Conservation (phyloP, 163 green algal species). For the Chloromonas sp. region DNA sequence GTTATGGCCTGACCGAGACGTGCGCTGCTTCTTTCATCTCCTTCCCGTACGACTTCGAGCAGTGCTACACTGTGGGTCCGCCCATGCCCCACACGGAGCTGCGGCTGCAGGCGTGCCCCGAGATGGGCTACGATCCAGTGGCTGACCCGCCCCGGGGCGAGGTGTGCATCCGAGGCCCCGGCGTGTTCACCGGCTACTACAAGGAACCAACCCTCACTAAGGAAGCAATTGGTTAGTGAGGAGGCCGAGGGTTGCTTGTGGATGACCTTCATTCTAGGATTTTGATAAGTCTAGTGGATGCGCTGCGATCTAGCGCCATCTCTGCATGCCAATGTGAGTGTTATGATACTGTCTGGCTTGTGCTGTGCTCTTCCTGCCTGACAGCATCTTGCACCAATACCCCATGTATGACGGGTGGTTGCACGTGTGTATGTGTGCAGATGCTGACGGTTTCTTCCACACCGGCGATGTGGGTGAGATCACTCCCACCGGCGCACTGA, state of each 20-base stretch:
- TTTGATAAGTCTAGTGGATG: too few species aligned
- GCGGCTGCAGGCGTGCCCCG: slow-evolving; percentile 31
- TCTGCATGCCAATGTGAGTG: too few species aligned
- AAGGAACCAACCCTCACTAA: slow-evolving; percentile 65
- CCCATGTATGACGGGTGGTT: too few species aligned
- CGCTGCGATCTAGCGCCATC: too few species aligned
- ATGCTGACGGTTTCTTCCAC: slow-evolving; percentile 69
- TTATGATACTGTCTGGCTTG: too few species aligned
- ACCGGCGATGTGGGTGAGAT: slow-evolving; percentile 55
- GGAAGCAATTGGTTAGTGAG: slow-evolving; percentile 41
- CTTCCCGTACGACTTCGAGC: slow-evolving; percentile 25
- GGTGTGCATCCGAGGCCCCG: slow-evolving; percentile 76
- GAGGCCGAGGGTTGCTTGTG: slow-evolving; percentile 64
- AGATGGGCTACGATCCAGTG: slow-evolving; percentile 15
- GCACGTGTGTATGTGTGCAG: slow-evolving; percentile 11
- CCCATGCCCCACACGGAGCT: slow-evolving; percentile 37
- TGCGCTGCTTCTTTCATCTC: slow-evolving; percentile 80
- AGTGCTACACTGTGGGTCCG: slow-evolving; percentile 12
- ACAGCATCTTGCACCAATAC: too few species aligned
- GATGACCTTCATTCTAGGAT: too few species aligned
- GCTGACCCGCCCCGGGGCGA: slow-evolving; percentile 51
- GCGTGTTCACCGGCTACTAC: slow-evolving; percentile 87
- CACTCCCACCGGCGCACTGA: slow-evolving; percentile 39
- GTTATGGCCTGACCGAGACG: slow-evolving; percentile 92
- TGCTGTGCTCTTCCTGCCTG: too few species aligned